These are phyloP conservation scores for Pestalotiopsis sp. DNA, from an alignment of 2,329 filamentous ascomycete genomes.

Conservation along the genomic window DNA sequence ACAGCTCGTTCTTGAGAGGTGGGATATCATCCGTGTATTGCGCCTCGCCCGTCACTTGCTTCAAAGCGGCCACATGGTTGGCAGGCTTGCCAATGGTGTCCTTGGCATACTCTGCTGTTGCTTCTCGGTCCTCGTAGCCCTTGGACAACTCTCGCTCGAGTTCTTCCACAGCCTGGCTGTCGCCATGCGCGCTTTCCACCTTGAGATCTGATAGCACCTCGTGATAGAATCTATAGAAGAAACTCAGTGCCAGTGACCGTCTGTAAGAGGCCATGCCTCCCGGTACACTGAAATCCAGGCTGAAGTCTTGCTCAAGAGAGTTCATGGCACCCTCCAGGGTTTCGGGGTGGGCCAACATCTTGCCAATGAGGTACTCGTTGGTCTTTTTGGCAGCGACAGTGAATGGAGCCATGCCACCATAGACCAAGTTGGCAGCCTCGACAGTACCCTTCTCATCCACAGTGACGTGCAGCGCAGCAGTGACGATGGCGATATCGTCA, in stretches of 20 bases:
- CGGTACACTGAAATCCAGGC: conserved; percentile 86
- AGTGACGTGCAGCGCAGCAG: conserved; percentile 77
- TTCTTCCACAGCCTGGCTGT: conserved; percentile 78
- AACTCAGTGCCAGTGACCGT: conserved; percentile 85
- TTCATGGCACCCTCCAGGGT: conserved; percentile 91
- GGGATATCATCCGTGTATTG: conserved; percentile 98
- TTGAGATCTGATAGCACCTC: conserved; percentile 73
- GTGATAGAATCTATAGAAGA: conserved; percentile 98
- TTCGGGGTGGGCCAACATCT: conserved; percentile 76
- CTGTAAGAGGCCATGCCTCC: conserved; percentile 98
- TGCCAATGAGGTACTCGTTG: conserved; percentile 74
- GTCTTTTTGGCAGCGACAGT: conserved; percentile 86
- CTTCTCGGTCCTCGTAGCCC: conserved; percentile 77
- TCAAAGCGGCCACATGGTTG: conserved; percentile 86
- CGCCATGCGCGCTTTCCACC: conserved; percentile 50
- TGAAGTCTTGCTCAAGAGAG: conserved; percentile 86
- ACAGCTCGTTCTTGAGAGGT: conserved; percentile 81
- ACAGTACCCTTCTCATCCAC: conserved; percentile 73
- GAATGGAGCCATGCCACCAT: conserved; percentile 92
- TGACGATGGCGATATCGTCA: conserved; percentile 98
- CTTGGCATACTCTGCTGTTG: conserved; percentile 77
- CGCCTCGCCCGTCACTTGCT: conserved; percentile 91
- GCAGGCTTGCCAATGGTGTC: conserved; percentile 84
- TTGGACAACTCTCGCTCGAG: conserved; percentile 83
- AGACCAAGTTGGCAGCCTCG: conserved; percentile 77